A percentile compares a stretch with the other conserved stretches of the same genome.
Conservation (phyloP, 306 rosid genomes). For the Fragaria nilgerrensis region DNA sequence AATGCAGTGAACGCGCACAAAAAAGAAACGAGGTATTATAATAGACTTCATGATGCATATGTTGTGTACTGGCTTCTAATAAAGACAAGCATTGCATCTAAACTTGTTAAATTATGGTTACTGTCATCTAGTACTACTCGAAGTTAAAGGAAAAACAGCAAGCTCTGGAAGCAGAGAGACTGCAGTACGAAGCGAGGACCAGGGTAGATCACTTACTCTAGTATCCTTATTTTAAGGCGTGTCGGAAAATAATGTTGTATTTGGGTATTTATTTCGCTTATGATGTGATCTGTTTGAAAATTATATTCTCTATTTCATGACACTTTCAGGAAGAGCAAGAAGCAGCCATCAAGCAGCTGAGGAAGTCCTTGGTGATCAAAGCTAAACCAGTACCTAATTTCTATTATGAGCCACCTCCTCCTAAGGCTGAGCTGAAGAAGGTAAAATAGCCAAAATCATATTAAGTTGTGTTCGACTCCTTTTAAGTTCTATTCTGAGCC, state of each 20-base stretch:
- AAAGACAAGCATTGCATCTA: slow-evolving; percentile 14
- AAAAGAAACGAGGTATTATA: slow-evolving; percentile 84
- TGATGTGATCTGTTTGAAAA: neutral
- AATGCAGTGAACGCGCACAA: slow-evolving; percentile 63
- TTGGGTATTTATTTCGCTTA: slow-evolving; percentile 12
- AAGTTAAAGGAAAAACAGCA: slow-evolving; percentile 90
- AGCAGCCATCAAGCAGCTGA: slow-evolving; percentile 77
- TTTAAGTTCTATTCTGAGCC: neutral
- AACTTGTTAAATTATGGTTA: slow-evolving; percentile 18
- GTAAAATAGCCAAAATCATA: slow-evolving; percentile 30
- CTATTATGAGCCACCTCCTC: slow-evolving; percentile 90
- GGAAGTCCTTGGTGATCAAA: slow-evolving; percentile 81
- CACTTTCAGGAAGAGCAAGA: slow-evolving; percentile 86
- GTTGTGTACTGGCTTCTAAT: slow-evolving; percentile 6
- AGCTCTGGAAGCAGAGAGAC: slow-evolving; percentile 86
- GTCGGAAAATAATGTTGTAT: slow-evolving; percentile 1
- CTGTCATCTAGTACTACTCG: slow-evolving; percentile 56
- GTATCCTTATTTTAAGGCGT: slow-evolving; percentile 6
- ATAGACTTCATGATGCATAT: slow-evolving; percentile 19
- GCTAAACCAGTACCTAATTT: slow-evolving; percentile 97
- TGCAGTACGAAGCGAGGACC: slow-evolving; percentile 69
- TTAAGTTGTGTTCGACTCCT: neutral
- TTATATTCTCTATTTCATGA: slow-evolving; percentile 21
- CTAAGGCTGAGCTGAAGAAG: slow-evolving; percentile 80
- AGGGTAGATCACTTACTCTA: slow-evolving; percentile 46